Conservation (phyloP, 2,329 filamentous ascomycete genomes). For the Stemphylium beticola region DNA sequence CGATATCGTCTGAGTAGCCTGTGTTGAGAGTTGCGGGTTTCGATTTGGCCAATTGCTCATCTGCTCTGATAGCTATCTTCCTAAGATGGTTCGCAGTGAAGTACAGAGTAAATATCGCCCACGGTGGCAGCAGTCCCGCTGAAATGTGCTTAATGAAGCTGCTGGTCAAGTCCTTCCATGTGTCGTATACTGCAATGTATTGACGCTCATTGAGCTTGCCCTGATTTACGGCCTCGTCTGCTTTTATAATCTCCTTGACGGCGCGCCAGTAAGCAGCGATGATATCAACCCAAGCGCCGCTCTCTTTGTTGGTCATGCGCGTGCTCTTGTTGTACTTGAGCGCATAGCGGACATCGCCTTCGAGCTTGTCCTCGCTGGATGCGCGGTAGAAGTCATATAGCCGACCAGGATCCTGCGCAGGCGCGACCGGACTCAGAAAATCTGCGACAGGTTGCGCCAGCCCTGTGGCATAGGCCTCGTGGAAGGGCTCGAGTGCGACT, state of each 20-base stretch:
- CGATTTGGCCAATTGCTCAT: constrained; percentile 67
- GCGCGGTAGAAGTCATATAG: constrained; percentile 74
- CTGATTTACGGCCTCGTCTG: constrained; percentile 61
- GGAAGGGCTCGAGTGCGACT: constrained; percentile 74
- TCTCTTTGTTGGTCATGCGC: constrained; percentile 69
- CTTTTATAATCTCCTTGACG: constrained; percentile 72
- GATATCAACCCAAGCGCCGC: constrained; percentile 84
- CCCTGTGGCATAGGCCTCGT: constrained; percentile 66
- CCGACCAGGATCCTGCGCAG: constrained; percentile 66
- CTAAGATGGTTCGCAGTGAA: constrained; percentile 84
- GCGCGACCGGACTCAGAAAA: constrained; percentile 74
- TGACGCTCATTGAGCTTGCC: constrained; percentile 58
- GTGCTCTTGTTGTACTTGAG: constrained; percentile 69
- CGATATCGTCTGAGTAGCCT: constrained; percentile 79
- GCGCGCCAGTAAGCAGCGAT: constrained; percentile 86
- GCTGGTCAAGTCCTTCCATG: constrained; percentile 85
- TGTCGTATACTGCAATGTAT: constrained; percentile 83
- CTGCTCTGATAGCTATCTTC: constrained; percentile 88
- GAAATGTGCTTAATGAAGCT: constrained; percentile 81
- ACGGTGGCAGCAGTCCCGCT: constrained; percentile 76
- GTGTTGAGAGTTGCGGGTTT: constrained; percentile 55
- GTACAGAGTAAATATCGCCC: constrained; percentile 93
- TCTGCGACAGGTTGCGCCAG: constrained; percentile 77
- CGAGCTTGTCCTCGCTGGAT: constrained; percentile 70
- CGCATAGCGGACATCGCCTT: constrained; percentile 71